Conservation (phyloP, 345 rosid species). For the Populus alba region DNA sequence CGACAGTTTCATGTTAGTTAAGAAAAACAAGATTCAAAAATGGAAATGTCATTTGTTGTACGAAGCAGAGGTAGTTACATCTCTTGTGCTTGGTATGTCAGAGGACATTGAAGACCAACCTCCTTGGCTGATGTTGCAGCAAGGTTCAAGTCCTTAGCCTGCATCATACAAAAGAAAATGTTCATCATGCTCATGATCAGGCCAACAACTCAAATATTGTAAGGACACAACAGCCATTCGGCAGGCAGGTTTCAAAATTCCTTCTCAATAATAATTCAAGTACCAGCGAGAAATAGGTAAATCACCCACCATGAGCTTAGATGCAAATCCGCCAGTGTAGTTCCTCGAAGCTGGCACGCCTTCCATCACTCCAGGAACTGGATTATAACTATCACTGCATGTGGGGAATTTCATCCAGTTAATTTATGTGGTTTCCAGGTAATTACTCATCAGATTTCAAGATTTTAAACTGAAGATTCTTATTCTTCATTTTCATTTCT, state of each 20-base stretch:
- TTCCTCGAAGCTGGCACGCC: slow-evolving; percentile 86
- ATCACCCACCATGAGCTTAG: slow-evolving; percentile 73
- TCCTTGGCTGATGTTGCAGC: slow-evolving; percentile 67
- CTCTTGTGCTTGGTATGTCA: slow-evolving; percentile 55
- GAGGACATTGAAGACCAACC: slow-evolving; percentile 46
- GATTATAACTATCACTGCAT: slow-evolving; percentile 80
- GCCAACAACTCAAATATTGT: background rate
- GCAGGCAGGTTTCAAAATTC: background rate
- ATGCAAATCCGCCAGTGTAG: slow-evolving; percentile 74
- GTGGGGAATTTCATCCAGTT: slow-evolving; percentile 10
- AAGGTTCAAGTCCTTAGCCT: slow-evolving; percentile 84
- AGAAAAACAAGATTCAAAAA: no score
- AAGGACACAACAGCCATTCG: background rate
- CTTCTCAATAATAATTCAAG: background rate
- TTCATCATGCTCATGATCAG: background rate
- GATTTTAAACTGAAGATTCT: background rate
- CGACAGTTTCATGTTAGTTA: background rate
- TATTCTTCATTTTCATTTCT: background rate
- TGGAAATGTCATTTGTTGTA: no score
- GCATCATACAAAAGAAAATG: slow-evolving; percentile 21
- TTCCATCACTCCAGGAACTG: slow-evolving; percentile 96
- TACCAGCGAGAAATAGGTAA: background rate
- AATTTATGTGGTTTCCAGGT: background rate
- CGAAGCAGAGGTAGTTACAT: slow-evolving; percentile 50
- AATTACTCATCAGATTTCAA: no score